Conservation (phyloP, 768 basidiomycete genomes). For the Leccinum olivaceopallidum region DNA sequence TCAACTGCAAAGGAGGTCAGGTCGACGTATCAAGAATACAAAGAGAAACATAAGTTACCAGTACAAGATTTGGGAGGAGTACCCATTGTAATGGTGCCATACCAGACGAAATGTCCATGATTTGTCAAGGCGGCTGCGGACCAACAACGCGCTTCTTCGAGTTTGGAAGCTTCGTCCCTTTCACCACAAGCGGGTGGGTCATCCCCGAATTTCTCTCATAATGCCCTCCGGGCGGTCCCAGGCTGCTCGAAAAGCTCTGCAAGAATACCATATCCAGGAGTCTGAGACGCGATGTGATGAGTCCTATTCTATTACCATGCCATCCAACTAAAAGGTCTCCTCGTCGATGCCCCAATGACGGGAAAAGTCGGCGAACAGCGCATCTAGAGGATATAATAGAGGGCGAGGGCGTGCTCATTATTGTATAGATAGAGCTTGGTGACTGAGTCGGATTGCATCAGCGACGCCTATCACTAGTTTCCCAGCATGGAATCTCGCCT, state of each 20-base stretch:
- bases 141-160: too few relatives aligned
- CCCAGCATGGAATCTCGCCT: constrained; percentile 46
- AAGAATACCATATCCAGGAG: constrained; percentile 74
- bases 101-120: too few relatives aligned
- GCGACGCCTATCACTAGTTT: background rate
- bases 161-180: too few relatives aligned
- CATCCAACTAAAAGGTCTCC: constrained; percentile 96
- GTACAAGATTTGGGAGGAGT: too few relatives aligned
- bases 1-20: too few relatives aligned
- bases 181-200: too few relatives aligned
- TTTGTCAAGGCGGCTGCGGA: too few relatives aligned
- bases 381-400: constrained; percentile 78
- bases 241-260: constrained; percentile 35
- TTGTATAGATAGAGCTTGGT: constrained; percentile 91
- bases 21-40: too few relatives aligned
- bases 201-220: too few relatives aligned
- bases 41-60: too few relatives aligned
- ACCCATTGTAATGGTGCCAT: too few relatives aligned
- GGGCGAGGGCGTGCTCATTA: constrained; percentile 76
- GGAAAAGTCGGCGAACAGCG: constrained; percentile 85
- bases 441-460: constrained; percentile 47
- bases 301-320: constrained; percentile 86
- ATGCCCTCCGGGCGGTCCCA: too few relatives aligned
- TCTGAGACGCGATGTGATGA: background rate
- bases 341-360: constrained; percentile 93